Evolutionary conservation across 768 basidiomycete species (phyloP).

Genomic region (Pholiota conissans): DNA sequence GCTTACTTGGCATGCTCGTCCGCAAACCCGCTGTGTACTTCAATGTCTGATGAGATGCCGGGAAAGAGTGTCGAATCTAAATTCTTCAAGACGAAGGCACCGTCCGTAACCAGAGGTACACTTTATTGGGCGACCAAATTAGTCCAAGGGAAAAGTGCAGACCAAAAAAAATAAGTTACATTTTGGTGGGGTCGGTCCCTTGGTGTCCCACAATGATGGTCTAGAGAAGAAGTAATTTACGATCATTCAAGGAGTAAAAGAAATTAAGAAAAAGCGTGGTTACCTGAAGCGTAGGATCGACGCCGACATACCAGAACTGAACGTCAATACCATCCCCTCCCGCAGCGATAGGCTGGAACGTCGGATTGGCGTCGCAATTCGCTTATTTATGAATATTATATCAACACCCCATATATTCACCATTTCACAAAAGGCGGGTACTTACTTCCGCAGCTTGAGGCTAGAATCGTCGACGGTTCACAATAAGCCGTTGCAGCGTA

Average conservation of each 20-base stretch:
- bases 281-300: conserved; percentile 3
- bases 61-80: conserved; percentile 44
- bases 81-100: conserved; percentile 28
- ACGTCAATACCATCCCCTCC: conserved; percentile 39
- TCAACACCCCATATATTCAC: background rate
- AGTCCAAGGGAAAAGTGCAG: background rate
- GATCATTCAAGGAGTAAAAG: too few species aligned
- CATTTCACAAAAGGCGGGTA: background rate
- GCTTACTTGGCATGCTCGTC: conserved; percentile 41
- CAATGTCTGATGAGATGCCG: conserved; percentile 35
- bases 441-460: conserved; percentile 54
- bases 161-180: conserved; percentile 22
- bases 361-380: conserved; percentile 40
- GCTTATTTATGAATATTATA: conserved; percentile 18
- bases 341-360: conserved; percentile 41
- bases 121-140: conserved; percentile 17
- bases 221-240: too few species aligned
- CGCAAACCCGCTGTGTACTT: conserved; percentile 46
- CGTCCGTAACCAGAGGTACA: conserved; percentile 38
- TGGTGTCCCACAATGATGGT: conserved; percentile 44
- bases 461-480: conserved; percentile 34
- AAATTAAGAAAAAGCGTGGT: background rate
- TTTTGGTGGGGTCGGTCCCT: conserved; percentile 36
- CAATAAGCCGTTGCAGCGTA: conserved; percentile 57
- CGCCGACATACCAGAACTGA: conserved; percentile 35